These are phyloP conservation scores for Neurospora sp. DNA, from an alignment of 495 filamentous ascomycete genomes.

Conservation along the genomic window DNA sequence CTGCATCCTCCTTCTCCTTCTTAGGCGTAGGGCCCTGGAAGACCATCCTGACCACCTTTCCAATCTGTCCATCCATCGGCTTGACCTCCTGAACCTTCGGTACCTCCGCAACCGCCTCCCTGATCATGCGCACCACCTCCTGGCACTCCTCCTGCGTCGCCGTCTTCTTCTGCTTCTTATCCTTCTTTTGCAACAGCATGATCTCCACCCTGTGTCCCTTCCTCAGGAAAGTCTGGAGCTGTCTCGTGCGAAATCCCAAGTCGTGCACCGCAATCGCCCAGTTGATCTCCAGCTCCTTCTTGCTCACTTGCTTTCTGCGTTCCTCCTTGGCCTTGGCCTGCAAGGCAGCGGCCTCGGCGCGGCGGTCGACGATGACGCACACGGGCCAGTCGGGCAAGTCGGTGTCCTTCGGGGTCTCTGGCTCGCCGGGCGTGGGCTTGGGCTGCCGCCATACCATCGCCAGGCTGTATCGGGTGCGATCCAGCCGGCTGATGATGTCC, in stretches of 20 bases:
- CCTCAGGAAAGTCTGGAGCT: constrained; percentile 49
- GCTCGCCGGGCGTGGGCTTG: not conserved
- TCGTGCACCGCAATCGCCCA: constrained; percentile 71
- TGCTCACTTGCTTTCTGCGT: constrained; percentile 14
- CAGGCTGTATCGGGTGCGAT: constrained; percentile 43
- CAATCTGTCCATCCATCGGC: constrained; percentile 28
- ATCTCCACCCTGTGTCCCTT: constrained; percentile 58
- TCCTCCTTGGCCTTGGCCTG: constrained; percentile 16
- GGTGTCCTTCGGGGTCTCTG: not conserved
- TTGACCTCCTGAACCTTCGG: constrained; percentile 29
- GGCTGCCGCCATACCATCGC: constrained; percentile 41
- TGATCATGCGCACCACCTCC: constrained; percentile 21
- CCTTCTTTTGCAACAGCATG: constrained; percentile 37
- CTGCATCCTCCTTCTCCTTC: constrained; percentile 3
- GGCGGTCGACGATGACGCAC: constrained; percentile 52
- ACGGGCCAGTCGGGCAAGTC: constrained; percentile 33
- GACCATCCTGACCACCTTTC: constrained; percentile 21
- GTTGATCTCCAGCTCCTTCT: constrained; percentile 72
- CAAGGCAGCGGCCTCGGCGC: constrained; percentile 12
- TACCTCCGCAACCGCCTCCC: constrained; percentile 16
- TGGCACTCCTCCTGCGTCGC: constrained; percentile 27
- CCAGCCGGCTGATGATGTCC: constrained; percentile 37
- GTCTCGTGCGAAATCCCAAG: constrained; percentile 47
- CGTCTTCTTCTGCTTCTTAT: constrained; percentile 12
- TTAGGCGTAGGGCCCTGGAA: constrained; percentile 22